These are phyloP conservation scores for Pueraria montana DNA, from an alignment of 306 rosid genomes.

Conservation along the genomic window DNA sequence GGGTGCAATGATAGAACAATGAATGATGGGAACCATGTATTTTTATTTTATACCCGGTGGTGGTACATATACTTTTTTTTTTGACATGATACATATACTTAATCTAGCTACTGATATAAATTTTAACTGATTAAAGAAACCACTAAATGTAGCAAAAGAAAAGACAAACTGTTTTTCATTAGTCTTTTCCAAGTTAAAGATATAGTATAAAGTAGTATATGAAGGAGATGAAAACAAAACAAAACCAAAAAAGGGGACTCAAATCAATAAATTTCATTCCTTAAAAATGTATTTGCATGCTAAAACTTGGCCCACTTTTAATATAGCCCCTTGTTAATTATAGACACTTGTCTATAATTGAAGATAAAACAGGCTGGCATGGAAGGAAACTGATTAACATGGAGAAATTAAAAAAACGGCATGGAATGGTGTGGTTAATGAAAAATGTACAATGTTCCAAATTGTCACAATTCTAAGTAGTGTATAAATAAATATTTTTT, in stretches of 20 bases:
- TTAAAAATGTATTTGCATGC: slow-evolving; percentile 21
- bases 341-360: slow-evolving; percentile 41
- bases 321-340: slow-evolving; percentile 22
- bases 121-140: slow-evolving; percentile 37
- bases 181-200: slow-evolving; percentile 25
- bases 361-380: slow-evolving; percentile 55
- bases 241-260: background rate
- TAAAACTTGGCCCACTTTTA: slow-evolving; percentile 37
- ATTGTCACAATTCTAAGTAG: slow-evolving; percentile 26
- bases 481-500: background rate
- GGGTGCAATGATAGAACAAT: slow-evolving; percentile 40
- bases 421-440: slow-evolving; percentile 37
- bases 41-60: slow-evolving; percentile 21
- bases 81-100: slow-evolving; percentile 22
- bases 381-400: slow-evolving; percentile 41
- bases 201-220: background rate
- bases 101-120: slow-evolving; percentile 21
- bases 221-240: background rate
- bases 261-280: slow-evolving; percentile 15
- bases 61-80: slow-evolving; percentile 16
- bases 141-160: slow-evolving; percentile 17
- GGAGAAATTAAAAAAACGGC: slow-evolving; percentile 25
- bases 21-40: slow-evolving; percentile 36
- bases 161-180: slow-evolving; percentile 23
- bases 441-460: slow-evolving; percentile 41